Percentiles rank a stretch among this genome's conserved stretches.
These are phyloP conservation scores for Nitzschia sp. DNA, from an alignment of 108 stramenopile genomes.

Conservation along the genomic window DNA sequence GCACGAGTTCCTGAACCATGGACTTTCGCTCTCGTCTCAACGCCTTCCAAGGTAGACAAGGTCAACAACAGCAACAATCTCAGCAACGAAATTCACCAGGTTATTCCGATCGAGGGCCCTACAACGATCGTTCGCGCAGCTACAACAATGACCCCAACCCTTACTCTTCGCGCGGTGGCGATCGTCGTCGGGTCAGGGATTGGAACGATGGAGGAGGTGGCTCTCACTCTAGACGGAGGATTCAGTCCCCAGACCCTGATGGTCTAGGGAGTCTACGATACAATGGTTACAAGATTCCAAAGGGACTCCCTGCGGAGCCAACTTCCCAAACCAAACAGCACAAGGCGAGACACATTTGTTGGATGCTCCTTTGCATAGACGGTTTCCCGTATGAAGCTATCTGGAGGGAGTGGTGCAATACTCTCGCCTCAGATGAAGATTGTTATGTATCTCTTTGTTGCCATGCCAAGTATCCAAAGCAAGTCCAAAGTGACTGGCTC, in stretches of 20 bases:
- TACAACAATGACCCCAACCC: not conserved
- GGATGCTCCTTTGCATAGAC: constrained; percentile 76
- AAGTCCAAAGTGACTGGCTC: constrained; percentile 68
- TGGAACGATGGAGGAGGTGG: constrained; percentile 13
- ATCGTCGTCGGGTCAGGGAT: constrained; percentile 25
- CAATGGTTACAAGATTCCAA: constrained; percentile 36
- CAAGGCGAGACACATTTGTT: constrained; percentile 53
- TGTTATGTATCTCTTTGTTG: constrained; percentile 60
- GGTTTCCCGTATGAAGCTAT: constrained; percentile 81
- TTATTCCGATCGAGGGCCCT: not conserved
- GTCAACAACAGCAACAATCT: not conserved
- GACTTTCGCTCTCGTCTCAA: constrained; percentile 45
- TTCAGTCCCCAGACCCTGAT: constrained; percentile 19
- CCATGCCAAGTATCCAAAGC: constrained; percentile 83
- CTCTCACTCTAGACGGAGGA: constrained; percentile 29
- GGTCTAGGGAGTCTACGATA: constrained; percentile 23
- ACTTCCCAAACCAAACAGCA: constrained; percentile 16
- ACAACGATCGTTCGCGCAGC: constrained; percentile 14
- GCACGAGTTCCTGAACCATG: constrained; percentile 7
- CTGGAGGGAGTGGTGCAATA: constrained; percentile 71
- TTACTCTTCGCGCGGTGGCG: constrained; percentile 11
- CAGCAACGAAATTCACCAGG: constrained; percentile 1
- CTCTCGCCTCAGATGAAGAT: constrained; percentile 13
- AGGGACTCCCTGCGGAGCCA: constrained; percentile 27
- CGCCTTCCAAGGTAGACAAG: constrained; percentile 26